Evolutionary conservation across 352 stramenopile species (phyloP).

Genomic region (Hyaloperonospora arabidopsidis): DNA sequence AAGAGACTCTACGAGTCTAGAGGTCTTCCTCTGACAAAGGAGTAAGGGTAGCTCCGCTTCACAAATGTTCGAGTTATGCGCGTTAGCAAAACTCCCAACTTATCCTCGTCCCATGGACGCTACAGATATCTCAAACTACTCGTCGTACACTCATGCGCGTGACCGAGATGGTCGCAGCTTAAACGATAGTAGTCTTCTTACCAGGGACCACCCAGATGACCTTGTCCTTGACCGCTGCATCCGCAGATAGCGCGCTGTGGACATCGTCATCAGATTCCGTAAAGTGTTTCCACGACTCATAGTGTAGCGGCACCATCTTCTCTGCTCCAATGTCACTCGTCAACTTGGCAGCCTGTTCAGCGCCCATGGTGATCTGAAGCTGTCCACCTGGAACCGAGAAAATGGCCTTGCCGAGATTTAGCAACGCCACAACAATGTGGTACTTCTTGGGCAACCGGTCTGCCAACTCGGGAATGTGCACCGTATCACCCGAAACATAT

Average conservation of each 20-base stretch:
- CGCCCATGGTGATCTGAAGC: constrained; percentile 30
- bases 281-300: constrained; percentile 41
- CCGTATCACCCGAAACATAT: constrained; percentile 34
- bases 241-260: constrained; percentile 8
- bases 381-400: constrained; percentile 8
- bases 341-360: constrained; percentile 19
- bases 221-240: constrained; percentile 21
- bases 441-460: constrained; percentile 23
- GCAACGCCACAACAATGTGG: constrained; percentile 28
- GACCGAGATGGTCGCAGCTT: not conserved
- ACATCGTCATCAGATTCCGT: constrained; percentile 7
- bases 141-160: too few relatives aligned
- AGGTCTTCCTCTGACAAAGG: too few relatives aligned
- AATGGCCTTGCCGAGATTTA: constrained; percentile 30
- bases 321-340: constrained; percentile 21
- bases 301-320: constrained; percentile 36
- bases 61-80: too few relatives aligned
- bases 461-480: constrained; percentile 28
- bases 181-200: constrained; percentile 16
- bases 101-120: too few relatives aligned
- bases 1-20: too few relatives aligned
- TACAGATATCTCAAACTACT: too few relatives aligned
- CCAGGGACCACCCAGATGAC: constrained; percentile 19
- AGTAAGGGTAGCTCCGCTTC: too few relatives aligned
- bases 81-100: too few relatives aligned